Conservation (phyloP, 352 stramenopile species). For the Globisporangium canariense region DNA sequence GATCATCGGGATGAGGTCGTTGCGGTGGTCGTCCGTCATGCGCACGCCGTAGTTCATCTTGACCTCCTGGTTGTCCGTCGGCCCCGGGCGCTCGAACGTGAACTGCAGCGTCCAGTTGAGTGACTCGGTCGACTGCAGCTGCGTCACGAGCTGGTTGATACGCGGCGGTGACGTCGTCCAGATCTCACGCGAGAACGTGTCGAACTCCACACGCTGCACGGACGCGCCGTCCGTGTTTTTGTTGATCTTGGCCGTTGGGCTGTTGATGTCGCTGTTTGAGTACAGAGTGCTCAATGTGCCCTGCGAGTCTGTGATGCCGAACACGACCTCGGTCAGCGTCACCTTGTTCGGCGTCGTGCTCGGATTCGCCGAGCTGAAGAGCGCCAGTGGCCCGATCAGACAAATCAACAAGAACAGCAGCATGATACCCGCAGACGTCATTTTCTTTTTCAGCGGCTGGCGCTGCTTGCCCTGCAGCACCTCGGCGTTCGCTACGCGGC, state of each 20-base stretch:
- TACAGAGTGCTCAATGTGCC: slow-evolving; percentile 78
- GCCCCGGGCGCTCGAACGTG: slow-evolving; percentile 62
- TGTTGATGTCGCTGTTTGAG: slow-evolving; percentile 72
- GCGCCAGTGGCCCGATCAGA: slow-evolving; percentile 65
- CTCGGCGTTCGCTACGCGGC: slow-evolving; percentile 54
- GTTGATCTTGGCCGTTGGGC: slow-evolving; percentile 57
- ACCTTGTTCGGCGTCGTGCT: slow-evolving; percentile 73
- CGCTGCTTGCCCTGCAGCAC: slow-evolving; percentile 78
- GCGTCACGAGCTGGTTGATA: slow-evolving; percentile 58
- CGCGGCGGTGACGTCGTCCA: slow-evolving; percentile 74
- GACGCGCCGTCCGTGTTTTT: slow-evolving; percentile 68
- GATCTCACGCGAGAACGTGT: slow-evolving; percentile 70
- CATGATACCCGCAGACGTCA: slow-evolving; percentile 75
- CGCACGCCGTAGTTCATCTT: slow-evolving; percentile 41
- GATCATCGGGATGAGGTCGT: slow-evolving; percentile 70
- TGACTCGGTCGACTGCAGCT: slow-evolving; percentile 62
- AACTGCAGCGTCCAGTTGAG: slow-evolving; percentile 78
- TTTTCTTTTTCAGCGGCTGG: slow-evolving; percentile 60
- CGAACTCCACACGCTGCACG: slow-evolving; percentile 76
- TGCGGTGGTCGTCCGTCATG: slow-evolving; percentile 60
- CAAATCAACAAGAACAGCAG: slow-evolving; percentile 75
- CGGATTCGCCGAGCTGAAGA: slow-evolving; percentile 87
- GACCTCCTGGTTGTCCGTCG: slow-evolving; percentile 54
- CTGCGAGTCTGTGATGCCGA: slow-evolving; percentile 72
- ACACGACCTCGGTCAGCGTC: slow-evolving; percentile 52